A percentile compares a stretch with the other conserved stretches of the same genome.
Conservation (phyloP, 2,329 filamentous ascomycete genomes). For the Botrytis elliptica region DNA sequence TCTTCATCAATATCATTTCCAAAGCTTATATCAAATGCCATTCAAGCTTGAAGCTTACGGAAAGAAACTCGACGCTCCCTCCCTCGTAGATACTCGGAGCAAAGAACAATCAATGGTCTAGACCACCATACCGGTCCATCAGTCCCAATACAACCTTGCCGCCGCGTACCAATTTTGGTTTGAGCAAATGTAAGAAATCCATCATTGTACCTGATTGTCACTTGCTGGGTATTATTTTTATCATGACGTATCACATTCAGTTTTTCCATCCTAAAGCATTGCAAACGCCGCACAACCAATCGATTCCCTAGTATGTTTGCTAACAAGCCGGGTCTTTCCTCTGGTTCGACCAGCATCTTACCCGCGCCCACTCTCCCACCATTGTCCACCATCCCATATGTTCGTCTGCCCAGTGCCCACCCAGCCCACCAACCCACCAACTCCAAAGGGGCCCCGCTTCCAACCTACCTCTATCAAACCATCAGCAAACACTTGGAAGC, state of each 20-base stretch:
- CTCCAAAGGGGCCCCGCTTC: slow-evolving; percentile 18
- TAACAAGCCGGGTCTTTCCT: slow-evolving; percentile 11
- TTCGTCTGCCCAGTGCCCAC: background rate
- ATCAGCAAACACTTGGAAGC: slow-evolving; percentile 13
- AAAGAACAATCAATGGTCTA: background rate
- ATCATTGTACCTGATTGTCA: background rate
- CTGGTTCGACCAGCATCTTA: slow-evolving; percentile 7
- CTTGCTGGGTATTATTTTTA: background rate
- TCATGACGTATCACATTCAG: slow-evolving; percentile 9
- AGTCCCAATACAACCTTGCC: background rate
- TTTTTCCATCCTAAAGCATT: background rate
- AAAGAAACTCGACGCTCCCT: background rate
- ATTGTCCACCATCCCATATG: background rate
- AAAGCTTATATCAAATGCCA: background rate
- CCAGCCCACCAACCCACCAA: background rate
- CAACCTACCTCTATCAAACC: slow-evolving; percentile 19
- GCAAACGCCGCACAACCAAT: background rate
- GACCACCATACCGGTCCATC: background rate
- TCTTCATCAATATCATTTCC: background rate
- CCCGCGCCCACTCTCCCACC: slow-evolving; percentile 6
- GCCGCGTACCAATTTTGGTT: background rate
- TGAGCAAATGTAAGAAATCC: background rate
- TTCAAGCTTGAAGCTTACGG: background rate
- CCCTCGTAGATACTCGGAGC: background rate
- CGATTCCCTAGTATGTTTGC: background rate